Base-by-base conservation (phyloP, 2,329 filamentous ascomycete species). In the Lecanicillium sp. region DNA sequence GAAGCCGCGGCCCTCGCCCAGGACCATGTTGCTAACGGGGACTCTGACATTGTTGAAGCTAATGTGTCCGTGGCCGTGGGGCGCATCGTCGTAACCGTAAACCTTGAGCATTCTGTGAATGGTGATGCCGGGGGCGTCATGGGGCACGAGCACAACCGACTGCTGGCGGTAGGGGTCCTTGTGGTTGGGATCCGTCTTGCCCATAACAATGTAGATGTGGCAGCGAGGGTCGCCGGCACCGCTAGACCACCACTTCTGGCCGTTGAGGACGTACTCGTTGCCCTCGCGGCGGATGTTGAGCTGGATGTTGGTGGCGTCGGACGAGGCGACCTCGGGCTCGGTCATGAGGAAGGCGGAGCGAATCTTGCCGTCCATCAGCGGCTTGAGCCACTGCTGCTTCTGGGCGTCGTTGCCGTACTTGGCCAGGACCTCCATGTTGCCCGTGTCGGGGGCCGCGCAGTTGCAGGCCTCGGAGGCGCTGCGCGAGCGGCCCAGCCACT, bases 231-330 rank as follows among this genome's bases (percentile, higher is more conserved):
- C 92, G 42, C 92, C 92, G 14, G 89, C 88, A 48, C 92, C 92
- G 47, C 87, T 94, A 19, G 87, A 94, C 92, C 92, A 98, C 92
- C 92, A 98, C 87, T 98, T 98, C 78, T 90, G 53, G 41, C 92
- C 92, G 57, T 97, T 96, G 39, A 98, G 73, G 14, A 97, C 79
- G 57, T 92, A 96, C 52, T 92, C 79, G 55, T 92, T 79, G 10
- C 89, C 90, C 48, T 96, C 87, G 42, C 77, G 79, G 49, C 69
- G 74, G 58, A 98, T 96, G 43, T 72, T 76, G 58, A 98, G 70
- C 64, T 88, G 74, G 48, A 95, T 95, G 59, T 98, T 97, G 41
- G 81, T 94, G 5, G 92, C 92, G 68, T 97, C 90, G 35, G 83
- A 89, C 15, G 84, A 89, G 4, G 89, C 88, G 31, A 94, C 75